Base-by-base conservation (phyloP, 2,329 filamentous ascomycete genomes). In the Cladosporium colombiae region DNA sequence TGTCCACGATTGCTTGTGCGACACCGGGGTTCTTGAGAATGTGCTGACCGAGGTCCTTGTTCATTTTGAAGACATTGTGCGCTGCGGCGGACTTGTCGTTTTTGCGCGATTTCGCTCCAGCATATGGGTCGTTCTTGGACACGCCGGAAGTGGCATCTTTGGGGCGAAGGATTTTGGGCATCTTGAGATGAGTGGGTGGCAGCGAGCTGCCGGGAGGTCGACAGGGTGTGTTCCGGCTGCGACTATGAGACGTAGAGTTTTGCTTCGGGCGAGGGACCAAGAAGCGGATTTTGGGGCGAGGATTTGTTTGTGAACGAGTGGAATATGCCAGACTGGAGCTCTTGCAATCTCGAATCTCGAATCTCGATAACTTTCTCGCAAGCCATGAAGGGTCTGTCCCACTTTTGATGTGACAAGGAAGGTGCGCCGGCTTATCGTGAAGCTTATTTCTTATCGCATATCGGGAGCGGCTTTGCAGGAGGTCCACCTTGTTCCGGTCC, bases 51-150 rank as follows among this genome's bases (percentile, higher is more conserved):
- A 95, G 87, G 78, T 94, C 87, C 72, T 91, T 95, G 83, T 96
- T 97, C 88, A 97, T 96, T 78, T 96, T 96, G 87, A 98, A 98
- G 79, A 97, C 92, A 73, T 91, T 93, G 81, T 96, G 93, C 50
- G 83, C 82, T 6, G 82, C 80, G 46, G 79, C 78, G 25, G 81
- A 74, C 66, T 66, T 62, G 57, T 74, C 74, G 49, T 68, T 68
- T 76, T 86, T 86, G 62, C 73, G 72, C 66, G 76, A 70, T 3
- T 79, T 76, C 3, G 80, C 76, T 58, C 80, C 80, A 2, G 79
- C 73, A 66, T 83, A 84, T 0, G 81, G 82, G 11, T 80, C 78
- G 56, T 75, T 69, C 67, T 80, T 78, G 50, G 71, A 61, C 65
- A 75, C 68, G 67, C 71, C 72, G 70, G 73, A 78, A 76, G 71